These are phyloP conservation scores for Pseudisothecium myosuroides DNA, from an alignment of 225 moss, liverwort and hornwort species.

Conservation along the genomic window DNA sequence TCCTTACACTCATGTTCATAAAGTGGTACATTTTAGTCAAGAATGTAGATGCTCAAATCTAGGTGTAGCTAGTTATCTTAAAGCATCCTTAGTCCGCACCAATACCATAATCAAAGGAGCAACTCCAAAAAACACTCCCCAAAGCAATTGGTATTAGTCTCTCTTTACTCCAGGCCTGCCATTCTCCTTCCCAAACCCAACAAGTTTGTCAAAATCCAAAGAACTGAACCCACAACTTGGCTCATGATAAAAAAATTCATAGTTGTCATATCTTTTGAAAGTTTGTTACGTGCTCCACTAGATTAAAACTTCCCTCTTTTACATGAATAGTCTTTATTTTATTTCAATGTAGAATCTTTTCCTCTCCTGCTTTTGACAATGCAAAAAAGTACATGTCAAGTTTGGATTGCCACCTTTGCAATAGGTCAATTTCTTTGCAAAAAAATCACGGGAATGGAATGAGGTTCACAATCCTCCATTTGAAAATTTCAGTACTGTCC, in stretches of 20 bases:
- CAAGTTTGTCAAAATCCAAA: not conserved
- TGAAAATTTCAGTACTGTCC: not conserved
- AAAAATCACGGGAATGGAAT: rapidly evolving
- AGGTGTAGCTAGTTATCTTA: not conserved
- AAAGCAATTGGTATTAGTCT: not conserved
- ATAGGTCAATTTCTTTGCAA: rapidly evolving
- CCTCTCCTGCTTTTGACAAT: not conserved
- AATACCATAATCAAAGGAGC: rapidly evolving
- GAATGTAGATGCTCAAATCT: not conserved
- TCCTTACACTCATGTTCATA: not conserved
- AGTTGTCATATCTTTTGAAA: not conserved
- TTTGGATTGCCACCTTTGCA: not conserved
- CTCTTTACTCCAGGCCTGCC: not conserved
- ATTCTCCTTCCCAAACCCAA: rapidly evolving
- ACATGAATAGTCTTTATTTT: no score
- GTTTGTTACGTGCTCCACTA: rapidly evolving
- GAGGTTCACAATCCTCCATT: rapidly evolving
- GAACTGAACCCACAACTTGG: rapidly evolving
- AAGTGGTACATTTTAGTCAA: not conserved
- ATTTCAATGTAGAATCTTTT: not conserved
- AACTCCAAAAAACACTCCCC: not conserved
- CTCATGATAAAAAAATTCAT: not conserved
- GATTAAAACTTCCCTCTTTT: not conserved
- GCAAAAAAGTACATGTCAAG: not conserved
- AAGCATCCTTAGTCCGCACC: not conserved